phyloP scores from a whole-genome alignment of 257 asterid genomes.

The Ballota nigra region DNA sequence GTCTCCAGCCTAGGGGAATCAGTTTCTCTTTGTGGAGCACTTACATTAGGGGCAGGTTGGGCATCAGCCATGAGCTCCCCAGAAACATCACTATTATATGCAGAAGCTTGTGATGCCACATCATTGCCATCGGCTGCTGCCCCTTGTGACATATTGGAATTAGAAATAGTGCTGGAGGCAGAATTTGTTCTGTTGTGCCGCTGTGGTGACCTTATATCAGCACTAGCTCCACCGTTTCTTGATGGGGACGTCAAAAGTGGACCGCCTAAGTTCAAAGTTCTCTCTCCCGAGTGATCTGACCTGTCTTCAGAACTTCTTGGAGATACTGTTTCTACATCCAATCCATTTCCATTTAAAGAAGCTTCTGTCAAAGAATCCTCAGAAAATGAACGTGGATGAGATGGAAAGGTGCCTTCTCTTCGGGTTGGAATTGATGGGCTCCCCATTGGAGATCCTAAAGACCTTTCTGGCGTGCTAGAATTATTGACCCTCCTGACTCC shows the following conservation, averaged over 20 bases:
- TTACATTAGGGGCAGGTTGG: conserved; percentile 41
- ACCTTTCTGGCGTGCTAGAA: conserved; percentile 43
- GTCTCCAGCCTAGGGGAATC: conserved; percentile 52
- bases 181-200: conserved; percentile 62
- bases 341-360: conserved; percentile 38
- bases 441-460: conserved; percentile 47
- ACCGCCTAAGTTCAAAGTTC: conserved; percentile 39
- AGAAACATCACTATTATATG: conserved; percentile 55
- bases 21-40: conserved; percentile 46
- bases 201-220: conserved; percentile 39
- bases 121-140: conserved; percentile 54
- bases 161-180: conserved; percentile 50
- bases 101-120: conserved; percentile 45
- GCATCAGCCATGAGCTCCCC: conserved; percentile 61
- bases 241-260: conserved; percentile 38
- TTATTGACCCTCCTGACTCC: conserved; percentile 43
- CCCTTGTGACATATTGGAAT: conserved; percentile 56
- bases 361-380: conserved; percentile 55
- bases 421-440: conserved; percentile 41
- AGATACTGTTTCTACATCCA: conserved; percentile 46
- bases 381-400: conserved; percentile 59
- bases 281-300: conserved; percentile 62
- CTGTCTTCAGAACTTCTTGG: conserved; percentile 53
- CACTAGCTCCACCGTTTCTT: conserved; percentile 36
- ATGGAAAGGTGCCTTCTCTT: conserved; percentile 39